Percentiles rank a stretch among this genome's conserved stretches.
Evolutionary conservation across 164 flowering plant genomes (phyloP).

Genomic region (Vitis cinerea): DNA sequence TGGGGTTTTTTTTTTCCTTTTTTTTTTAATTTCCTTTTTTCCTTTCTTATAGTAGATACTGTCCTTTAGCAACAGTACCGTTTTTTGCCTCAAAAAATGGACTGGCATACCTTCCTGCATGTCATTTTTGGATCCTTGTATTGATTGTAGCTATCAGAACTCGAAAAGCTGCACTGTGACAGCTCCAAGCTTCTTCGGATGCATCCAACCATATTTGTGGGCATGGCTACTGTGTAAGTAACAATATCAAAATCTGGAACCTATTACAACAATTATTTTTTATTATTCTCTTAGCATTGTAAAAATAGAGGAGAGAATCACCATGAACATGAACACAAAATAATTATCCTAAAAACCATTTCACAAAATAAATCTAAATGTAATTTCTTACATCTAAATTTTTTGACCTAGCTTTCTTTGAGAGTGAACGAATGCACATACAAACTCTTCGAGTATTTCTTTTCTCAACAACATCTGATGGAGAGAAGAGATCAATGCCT

Average conservation of each 20-base stretch:
- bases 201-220: constrained; percentile 58
- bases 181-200: constrained; percentile 62
- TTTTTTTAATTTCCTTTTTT: neutral
- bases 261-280: constrained; percentile 19
- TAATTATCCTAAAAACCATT: neutral
- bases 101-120: constrained; percentile 20
- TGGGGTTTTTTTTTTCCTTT: too few relatives aligned
- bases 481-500: constrained; percentile 67
- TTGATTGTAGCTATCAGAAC: constrained; percentile 23
- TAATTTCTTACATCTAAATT: constrained; percentile 40
- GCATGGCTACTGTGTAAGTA: constrained; percentile 56
- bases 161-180: constrained; percentile 35
- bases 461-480: constrained; percentile 79
- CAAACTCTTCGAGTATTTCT: constrained; percentile 64
- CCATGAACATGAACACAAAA: neutral
- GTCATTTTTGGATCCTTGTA: constrained; percentile 23
- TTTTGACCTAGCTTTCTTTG: constrained; percentile 62
- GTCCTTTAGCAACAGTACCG: neutral
- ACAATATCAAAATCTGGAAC: constrained; percentile 81
- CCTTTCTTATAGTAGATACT: neutral
- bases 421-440: constrained; percentile 63
- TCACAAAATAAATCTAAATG: neutral
- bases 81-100: too few relatives aligned
- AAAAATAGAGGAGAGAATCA: neutral
- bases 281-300: neutral